phyloP scores from a whole-genome alignment of 768 basidiomycete species.

The Lepiota brunneoincarnata region DNA sequence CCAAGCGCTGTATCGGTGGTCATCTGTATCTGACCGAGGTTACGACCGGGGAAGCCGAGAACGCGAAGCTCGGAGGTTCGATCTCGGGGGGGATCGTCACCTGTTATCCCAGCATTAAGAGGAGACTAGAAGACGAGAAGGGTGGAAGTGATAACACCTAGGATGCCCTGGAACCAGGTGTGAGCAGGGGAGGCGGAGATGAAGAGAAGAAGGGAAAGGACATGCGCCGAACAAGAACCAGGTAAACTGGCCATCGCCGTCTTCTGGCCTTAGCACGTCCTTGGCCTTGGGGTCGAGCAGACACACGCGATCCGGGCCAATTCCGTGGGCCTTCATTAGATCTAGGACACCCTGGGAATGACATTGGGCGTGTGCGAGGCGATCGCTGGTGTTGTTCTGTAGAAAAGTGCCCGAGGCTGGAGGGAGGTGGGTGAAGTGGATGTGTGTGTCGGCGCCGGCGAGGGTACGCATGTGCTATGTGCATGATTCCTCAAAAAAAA shows the following conservation, averaged over 20 bases:
- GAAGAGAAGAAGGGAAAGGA: constrained; percentile 4
- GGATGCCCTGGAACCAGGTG: constrained; percentile 28
- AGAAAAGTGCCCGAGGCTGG: constrained; percentile 61
- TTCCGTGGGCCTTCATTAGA: constrained; percentile 44
- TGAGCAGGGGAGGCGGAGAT: constrained; percentile 1
- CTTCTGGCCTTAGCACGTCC: constrained; percentile 65
- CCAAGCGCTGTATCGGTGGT: constrained; percentile 97
- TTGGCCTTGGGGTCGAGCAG: constrained; percentile 91
- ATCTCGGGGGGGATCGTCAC: constrained; percentile 95
- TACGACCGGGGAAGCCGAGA: constrained; percentile 83
- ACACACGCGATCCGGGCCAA: constrained; percentile 67
- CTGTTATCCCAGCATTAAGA: constrained; percentile 33
- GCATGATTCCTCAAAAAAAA: neutral
- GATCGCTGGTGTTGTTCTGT: constrained; percentile 13
- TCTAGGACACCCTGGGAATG: constrained; percentile 54
- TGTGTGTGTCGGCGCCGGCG: constrained; percentile 58
- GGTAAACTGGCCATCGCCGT: constrained; percentile 72
- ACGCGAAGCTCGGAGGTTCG: constrained; percentile 85
- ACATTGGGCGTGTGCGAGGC: constrained; percentile 38
- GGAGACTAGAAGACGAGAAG: neutral
- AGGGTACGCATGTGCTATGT: constrained; percentile 75
- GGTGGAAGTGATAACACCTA: constrained; percentile 21
- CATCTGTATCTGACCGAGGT: constrained; percentile 91
- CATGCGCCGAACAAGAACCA: constrained; percentile 91
- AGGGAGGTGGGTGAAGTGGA: constrained; percentile 89